phyloP scores from a whole-genome alignment of 2,329 filamentous ascomycete genomes.

The Aureobasidium musti region DNA sequence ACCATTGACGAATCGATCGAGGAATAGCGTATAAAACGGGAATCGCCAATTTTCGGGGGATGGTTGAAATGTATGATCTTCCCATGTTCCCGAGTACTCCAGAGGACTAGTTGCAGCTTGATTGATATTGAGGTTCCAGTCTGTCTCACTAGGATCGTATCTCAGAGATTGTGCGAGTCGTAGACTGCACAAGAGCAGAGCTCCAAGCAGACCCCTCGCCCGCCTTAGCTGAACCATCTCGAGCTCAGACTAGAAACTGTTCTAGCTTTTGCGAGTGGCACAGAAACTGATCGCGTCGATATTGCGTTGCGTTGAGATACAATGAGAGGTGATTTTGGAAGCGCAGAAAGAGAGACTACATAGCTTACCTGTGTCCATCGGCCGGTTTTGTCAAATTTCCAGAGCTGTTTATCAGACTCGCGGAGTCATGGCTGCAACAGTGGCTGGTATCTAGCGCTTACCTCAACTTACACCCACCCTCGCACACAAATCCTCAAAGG shows the following conservation, averaged over 20 bases:
- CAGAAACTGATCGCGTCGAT: neutral
- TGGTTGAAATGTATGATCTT: conserved; percentile 52
- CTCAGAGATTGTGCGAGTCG: neutral
- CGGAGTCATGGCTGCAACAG: neutral
- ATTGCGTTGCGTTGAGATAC: neutral
- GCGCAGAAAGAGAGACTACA: neutral
- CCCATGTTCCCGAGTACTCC: conserved; percentile 61
- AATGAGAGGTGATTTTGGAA: neutral
- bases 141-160: conserved; percentile 54
- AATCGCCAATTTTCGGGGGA: conserved; percentile 66
- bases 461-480: conserved; percentile 12
- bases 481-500: neutral
- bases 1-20: conserved; percentile 66
- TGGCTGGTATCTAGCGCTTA: conserved; percentile 19
- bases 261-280: neutral
- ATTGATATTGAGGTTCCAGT: conserved; percentile 65
- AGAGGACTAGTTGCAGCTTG: conserved; percentile 55
- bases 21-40: conserved; percentile 65
- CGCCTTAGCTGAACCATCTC: conserved; percentile 1
- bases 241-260: neutral
- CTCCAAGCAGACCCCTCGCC: conserved; percentile 3
- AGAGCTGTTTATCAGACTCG: neutral
- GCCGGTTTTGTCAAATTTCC: conserved; percentile 5
- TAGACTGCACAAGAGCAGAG: conserved; percentile 12
- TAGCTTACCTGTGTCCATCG: conserved; percentile 2